Base-by-base conservation (phyloP, 2,329 filamentous ascomycete genomes). In the Sclerotinia trifoliorum region DNA sequence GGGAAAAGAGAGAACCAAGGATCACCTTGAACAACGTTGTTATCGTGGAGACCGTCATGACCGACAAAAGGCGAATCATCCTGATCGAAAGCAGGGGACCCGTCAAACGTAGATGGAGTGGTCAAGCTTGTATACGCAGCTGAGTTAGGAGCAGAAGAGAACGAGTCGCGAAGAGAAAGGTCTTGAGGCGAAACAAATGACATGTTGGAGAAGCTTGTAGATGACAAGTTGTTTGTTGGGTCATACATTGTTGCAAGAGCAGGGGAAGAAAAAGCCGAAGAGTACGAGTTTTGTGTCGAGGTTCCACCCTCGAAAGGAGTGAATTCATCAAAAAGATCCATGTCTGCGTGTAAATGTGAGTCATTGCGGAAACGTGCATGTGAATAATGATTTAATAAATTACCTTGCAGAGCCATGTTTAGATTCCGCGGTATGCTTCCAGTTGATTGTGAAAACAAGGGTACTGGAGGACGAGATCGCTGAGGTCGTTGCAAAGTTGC, bases 121-220 rank as follows among this genome's bases (percentile, higher is more conserved):
- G 93, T 96, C 79, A 97, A 77, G 71, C 93, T 88, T 48, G 93
- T 96, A 77, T 95, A 88, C 46, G 91, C 88, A 58, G 89, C 85
- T 2, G 93, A 96, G 76, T 92, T 92, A 42, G 93, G 93, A 49
- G 92, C 88, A 71, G 92, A 96, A 77, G 87, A 83, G 76, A 88
- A 87, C 69, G 85, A 83, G 75, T 91, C 87, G 73, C 88, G 86
- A 74, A 94, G 83, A 73, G 90, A 81, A 72, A 96, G 83, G 76
- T 97, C 93, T 79, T 91, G 89, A 26, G 93, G 93, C 70, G 93
- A 97, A 71, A 97, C 86, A 54, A 93, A 97, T 74, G 85, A 86
- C 77, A 87, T 77, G 77, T 87, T 85, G 76, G 80, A 79, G 65
- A 83, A 82, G 78, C 82, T 84, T 51, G 80, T 80, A 1, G 74